Conservation (phyloP, 1,284 basidiomycete species). For the Sanghuangporus sanghuang region DNA sequence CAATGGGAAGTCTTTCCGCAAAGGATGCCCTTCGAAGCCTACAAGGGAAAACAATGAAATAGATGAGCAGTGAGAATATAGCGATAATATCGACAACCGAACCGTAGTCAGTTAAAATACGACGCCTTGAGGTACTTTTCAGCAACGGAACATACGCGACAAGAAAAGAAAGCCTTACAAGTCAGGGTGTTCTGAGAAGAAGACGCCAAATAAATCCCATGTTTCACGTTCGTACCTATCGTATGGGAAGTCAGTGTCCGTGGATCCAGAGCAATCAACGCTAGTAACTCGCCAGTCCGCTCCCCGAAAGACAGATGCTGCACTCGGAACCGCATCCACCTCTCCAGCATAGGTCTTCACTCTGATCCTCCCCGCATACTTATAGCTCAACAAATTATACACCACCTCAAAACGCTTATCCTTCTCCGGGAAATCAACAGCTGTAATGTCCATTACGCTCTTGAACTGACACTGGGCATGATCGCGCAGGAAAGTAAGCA, state of each 20-base stretch:
- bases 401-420: constrained; percentile 96
- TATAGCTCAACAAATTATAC: constrained; percentile 89
- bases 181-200: constrained; percentile 96
- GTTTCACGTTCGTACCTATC: constrained; percentile 92
- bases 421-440: constrained; percentile 92
- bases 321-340: constrained; percentile 90
- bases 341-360: constrained; percentile 99
- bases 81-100: constrained; percentile 21
- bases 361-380: constrained; percentile 75
- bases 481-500: constrained; percentile 92
- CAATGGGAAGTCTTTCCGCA: constrained; percentile 97
- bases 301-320: constrained; percentile 75
- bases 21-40: constrained; percentile 97
- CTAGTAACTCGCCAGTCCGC: constrained; percentile 80
- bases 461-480: constrained; percentile 97
- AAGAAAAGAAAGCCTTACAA: constrained; percentile 53
- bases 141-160: constrained; percentile 13
- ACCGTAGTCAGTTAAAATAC: constrained; percentile 98
- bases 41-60: constrained; percentile 17
- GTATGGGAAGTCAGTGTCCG: constrained; percentile 13
- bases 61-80: neutral
- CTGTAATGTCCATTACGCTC: constrained; percentile 88
- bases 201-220: constrained; percentile 98
- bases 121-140: constrained; percentile 51
- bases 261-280: neutral